Base-by-base conservation (phyloP, 805 yeast species). In the Yarrowia sp. region DNA sequence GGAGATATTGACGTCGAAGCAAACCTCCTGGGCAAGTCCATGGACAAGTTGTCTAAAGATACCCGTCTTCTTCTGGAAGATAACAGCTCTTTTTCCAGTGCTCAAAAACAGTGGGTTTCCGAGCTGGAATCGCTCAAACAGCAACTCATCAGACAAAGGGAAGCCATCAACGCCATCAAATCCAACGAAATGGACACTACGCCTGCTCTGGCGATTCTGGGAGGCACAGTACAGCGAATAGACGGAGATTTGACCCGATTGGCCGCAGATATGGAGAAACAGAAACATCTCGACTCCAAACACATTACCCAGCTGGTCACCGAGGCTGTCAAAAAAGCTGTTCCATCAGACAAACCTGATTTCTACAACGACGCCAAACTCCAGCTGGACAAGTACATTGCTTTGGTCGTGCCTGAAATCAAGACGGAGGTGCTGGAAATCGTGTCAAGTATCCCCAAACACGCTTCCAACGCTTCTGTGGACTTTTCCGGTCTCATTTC, bases 111-210 rank as follows among this genome's bases (percentile, higher is more conserved):
- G 46, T 54, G 61, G 46, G 35, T 38, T 1, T 1, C 19, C 2
- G 61, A 54, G 21, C 36, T 54, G 35, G 61, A 54, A 5, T 54
- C 61, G 22, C 61, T 54, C 46, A 54, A 54, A 17, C 46, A 26
- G 9, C 61, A 54, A 8, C 61, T 54, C 35, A 38, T 54, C 30
- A 17, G 21, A 24, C 61, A 54, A 9, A 26, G 61, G 26, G 61
- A 54, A 5, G 46, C 61, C 4, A 54, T 54, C 26, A 54, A 38
- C 14, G 40, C 46, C n/a, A 54, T 54, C 61, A 54, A 54, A 21
- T 17, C 61, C 19, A 36, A 38, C 35, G 61, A 54, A 6, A 28
- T 26, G 35, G 61, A 54, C 22, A 17, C 46, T 22, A 36, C 46
- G 16, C 61, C 61, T 6, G 61, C 46, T n/a, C 28, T 54, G 33